A percentile compares a stretch with the other conserved stretches of the same genome.
phyloP scores from a whole-genome alignment of 1,139 yeast species.

The Hemisphaericaspora lyxosophila region DNA sequence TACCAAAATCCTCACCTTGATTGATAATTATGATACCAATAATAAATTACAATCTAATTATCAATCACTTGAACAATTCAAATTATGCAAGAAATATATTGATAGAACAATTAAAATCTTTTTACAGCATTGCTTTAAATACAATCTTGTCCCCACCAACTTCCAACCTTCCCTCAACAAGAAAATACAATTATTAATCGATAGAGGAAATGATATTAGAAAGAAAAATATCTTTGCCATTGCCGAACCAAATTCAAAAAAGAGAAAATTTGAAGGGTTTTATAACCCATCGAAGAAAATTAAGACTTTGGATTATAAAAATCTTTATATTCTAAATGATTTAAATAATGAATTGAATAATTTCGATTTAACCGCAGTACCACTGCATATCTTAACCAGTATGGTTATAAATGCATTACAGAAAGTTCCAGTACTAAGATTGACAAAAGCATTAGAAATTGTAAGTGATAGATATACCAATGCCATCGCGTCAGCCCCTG shows the following conservation, averaged over 20 bases:
- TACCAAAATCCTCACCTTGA: slow-evolving; percentile 40
- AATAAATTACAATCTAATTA: slow-evolving; percentile 45
- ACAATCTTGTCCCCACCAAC: slow-evolving; percentile 37
- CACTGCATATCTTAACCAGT: slow-evolving; percentile 60
- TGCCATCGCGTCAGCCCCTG: slow-evolving; percentile 17
- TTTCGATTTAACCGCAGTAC: slow-evolving; percentile 70
- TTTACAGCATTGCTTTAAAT: slow-evolving; percentile 34
- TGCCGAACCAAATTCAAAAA: slow-evolving; percentile 33
- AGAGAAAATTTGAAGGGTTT: slow-evolving; percentile 30
- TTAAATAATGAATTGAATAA: slow-evolving; percentile 57
- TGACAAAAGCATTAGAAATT: slow-evolving; percentile 69
- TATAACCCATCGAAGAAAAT: slow-evolving; percentile 30
- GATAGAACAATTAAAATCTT: slow-evolving; percentile 42
- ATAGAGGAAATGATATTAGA: slow-evolving; percentile 44
- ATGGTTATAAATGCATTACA: slow-evolving; percentile 67
- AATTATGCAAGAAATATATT: slow-evolving; percentile 41
- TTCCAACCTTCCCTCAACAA: slow-evolving; percentile 30
- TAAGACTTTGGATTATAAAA: slow-evolving; percentile 34
- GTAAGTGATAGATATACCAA: slow-evolving; percentile 58
- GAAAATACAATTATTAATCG: slow-evolving; percentile 29
- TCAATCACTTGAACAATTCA: slow-evolving; percentile 44
- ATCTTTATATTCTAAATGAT: slow-evolving; percentile 61
- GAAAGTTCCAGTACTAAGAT: slow-evolving; percentile 50
- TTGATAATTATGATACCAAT: slow-evolving; percentile 41
- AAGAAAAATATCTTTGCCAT: slow-evolving; percentile 37